Conservation (phyloP, 2,329 filamentous ascomycete genomes). For the Trichothecium roseum region DNA sequence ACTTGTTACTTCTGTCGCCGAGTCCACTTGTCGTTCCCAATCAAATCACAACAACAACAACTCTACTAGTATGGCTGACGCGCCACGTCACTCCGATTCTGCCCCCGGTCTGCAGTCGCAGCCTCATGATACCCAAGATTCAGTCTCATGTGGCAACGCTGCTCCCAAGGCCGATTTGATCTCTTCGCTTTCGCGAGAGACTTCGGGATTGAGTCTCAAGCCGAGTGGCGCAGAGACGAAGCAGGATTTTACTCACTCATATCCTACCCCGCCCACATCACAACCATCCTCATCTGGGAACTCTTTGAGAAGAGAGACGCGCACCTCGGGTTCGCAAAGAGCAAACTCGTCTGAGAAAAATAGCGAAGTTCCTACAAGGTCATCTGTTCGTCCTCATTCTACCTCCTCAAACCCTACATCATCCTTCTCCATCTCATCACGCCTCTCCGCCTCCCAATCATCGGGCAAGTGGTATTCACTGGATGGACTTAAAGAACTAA, state of each 20-base stretch:
- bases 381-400: slow-evolving; percentile 10
- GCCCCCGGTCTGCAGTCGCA: slow-evolving; percentile 18
- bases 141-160: too few relatives aligned
- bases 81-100: slow-evolving; percentile 15
- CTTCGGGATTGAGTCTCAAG: slow-evolving; percentile 13
- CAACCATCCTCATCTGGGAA: slow-evolving; percentile 27
- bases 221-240: slow-evolving; percentile 13
- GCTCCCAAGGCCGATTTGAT: slow-evolving; percentile 7
- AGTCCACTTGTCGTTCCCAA: not conserved
- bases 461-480: slow-evolving; percentile 49
- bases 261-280: slow-evolving; percentile 50
- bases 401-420: slow-evolving; percentile 24
- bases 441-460: slow-evolving; percentile 26
- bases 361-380: not conserved
- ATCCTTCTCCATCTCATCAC: slow-evolving; percentile 35
- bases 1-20: slow-evolving; percentile 11
- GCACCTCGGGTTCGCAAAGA: too few relatives aligned
- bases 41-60: not conserved
- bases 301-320: slow-evolving; percentile 3
- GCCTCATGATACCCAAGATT: not conserved
- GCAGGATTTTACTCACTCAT: slow-evolving; percentile 27
- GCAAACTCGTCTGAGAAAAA: too few relatives aligned
- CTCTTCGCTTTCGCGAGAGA: slow-evolving; percentile 27
- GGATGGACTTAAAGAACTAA: slow-evolving; percentile 77
- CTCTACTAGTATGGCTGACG: not conserved